phyloP scores from a whole-genome alignment of 2,329 filamentous ascomycete species.

The Penicillium frequentans region DNA sequence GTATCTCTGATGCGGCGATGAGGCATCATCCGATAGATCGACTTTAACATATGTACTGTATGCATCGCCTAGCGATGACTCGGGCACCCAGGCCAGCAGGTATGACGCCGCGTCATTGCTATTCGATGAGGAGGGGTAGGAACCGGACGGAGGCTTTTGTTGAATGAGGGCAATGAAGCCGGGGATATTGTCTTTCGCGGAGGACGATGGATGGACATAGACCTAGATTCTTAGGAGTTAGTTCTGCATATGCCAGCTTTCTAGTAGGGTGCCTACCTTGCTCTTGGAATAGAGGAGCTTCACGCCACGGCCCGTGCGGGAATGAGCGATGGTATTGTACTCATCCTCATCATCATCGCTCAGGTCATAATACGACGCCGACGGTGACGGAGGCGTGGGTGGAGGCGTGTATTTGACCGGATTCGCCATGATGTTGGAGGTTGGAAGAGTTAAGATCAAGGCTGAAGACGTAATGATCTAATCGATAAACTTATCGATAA shows the following conservation, averaged over 20 bases:
- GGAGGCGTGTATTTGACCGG: constrained; percentile 39
- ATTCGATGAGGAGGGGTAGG: constrained; percentile 46
- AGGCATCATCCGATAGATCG: constrained; percentile 78
- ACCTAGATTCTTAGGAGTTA: constrained; percentile 56
- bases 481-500: constrained; percentile 20
- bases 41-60: constrained; percentile 93
- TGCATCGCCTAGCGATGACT: constrained; percentile 80
- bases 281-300: constrained; percentile 95
- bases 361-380: constrained; percentile 89
- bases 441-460: constrained; percentile 1
- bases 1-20: constrained; percentile 80
- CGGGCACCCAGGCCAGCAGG: constrained; percentile 89
- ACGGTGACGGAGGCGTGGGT: constrained; percentile 63
- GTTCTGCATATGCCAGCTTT: not conserved
- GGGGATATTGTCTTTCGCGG: constrained; percentile 90
- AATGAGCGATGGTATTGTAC: constrained; percentile 86
- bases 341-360: constrained; percentile 95
- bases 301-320: constrained; percentile 74
- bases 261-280: constrained; percentile 67
- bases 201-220: constrained; percentile 92
- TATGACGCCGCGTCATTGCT: constrained; percentile 65
- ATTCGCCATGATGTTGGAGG: constrained; percentile 29
- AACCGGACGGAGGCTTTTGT: constrained; percentile 63
- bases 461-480: constrained; percentile 22
- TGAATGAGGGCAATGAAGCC: constrained; percentile 92